A percentile compares a stretch with the other conserved stretches of the same genome.
These are phyloP conservation scores for Wallacemonas collosoma DNA, from an alignment of 208 protist species.

Conservation along the genomic window DNA sequence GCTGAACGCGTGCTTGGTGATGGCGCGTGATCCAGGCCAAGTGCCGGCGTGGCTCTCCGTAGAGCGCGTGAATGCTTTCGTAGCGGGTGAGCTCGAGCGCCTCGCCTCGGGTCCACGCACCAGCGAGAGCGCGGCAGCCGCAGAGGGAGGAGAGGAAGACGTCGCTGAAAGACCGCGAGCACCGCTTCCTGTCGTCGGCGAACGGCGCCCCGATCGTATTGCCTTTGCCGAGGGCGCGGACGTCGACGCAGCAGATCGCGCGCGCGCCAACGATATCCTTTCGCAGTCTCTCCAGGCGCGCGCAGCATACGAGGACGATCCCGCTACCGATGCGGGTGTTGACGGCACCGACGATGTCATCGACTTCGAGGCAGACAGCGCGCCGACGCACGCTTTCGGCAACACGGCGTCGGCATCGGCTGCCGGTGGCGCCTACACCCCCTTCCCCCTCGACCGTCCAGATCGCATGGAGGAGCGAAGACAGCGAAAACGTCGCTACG, in stretches of 20 bases:
- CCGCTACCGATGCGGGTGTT: neutral
- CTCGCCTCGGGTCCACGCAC: conserved; percentile 25
- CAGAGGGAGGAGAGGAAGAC: neutral
- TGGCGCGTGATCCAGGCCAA: conserved; percentile 27
- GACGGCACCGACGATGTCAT: neutral
- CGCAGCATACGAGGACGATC: conserved; percentile 7
- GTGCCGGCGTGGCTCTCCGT: conserved; percentile 41
- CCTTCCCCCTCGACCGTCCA: conserved; percentile 12
- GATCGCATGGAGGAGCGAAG: conserved; percentile 35
- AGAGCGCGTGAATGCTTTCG: conserved; percentile 43
- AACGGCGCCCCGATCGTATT: neutral
- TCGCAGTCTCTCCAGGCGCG: neutral
- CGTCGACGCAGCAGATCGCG: neutral
- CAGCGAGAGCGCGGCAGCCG: neutral
- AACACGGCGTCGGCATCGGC: neutral
- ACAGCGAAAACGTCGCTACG: conserved; percentile 38
- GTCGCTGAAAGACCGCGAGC: neutral
- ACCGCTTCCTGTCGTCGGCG: neutral
- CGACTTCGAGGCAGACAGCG: neutral
- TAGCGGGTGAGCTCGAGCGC: conserved; percentile 38
- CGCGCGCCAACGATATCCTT: conserved; percentile 6
- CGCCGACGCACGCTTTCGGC: neutral
- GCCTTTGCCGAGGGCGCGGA: conserved; percentile 2
- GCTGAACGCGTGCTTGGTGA: conserved; percentile 15
- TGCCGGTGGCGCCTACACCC: neutral